Percentiles rank a stretch among this genome's conserved stretches.
phyloP scores from a whole-genome alignment of 129 eudicot genomes.

The Flaveria sonorensis region DNA sequence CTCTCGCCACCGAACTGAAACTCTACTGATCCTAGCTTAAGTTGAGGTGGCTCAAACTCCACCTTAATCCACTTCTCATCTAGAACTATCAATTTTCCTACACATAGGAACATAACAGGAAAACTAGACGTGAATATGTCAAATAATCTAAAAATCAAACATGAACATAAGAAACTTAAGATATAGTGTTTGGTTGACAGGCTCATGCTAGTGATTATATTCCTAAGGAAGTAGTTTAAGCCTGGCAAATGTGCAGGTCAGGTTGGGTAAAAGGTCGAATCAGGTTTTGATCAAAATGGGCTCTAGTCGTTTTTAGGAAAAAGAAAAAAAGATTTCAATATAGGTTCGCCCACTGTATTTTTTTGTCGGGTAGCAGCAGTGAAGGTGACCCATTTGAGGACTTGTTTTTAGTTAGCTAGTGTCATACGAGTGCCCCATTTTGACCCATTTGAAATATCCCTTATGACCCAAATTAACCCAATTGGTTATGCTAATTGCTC shows the following conservation, averaged over 20 bases:
- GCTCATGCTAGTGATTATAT: background rate
- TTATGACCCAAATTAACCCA: background rate
- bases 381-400: background rate
- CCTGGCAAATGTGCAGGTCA: background rate
- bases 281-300: background rate
- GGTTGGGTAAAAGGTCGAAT: background rate
- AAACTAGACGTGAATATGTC: background rate
- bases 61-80: constrained; percentile 97
- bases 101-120: constrained; percentile 5
- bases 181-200: no score
- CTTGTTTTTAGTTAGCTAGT: background rate
- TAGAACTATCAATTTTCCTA: constrained; percentile 80
- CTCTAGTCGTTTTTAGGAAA: background rate
- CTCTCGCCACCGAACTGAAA: constrained; percentile 83
- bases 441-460: background rate
- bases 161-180: constrained; percentile 9
- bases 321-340: background rate
- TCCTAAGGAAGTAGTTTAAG: constrained; percentile 2
- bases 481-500: background rate
- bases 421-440: background rate
- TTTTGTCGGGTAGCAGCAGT: background rate
- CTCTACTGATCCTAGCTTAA: constrained; percentile 71
- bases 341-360: background rate
- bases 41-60: constrained; percentile 85
- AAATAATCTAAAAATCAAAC: constrained; percentile 6